Evolutionary conservation across 257 asterid species (phyloP), one percentile per base, ranked within the genome.

Genomic region (Hygrophila difformis): DNA sequence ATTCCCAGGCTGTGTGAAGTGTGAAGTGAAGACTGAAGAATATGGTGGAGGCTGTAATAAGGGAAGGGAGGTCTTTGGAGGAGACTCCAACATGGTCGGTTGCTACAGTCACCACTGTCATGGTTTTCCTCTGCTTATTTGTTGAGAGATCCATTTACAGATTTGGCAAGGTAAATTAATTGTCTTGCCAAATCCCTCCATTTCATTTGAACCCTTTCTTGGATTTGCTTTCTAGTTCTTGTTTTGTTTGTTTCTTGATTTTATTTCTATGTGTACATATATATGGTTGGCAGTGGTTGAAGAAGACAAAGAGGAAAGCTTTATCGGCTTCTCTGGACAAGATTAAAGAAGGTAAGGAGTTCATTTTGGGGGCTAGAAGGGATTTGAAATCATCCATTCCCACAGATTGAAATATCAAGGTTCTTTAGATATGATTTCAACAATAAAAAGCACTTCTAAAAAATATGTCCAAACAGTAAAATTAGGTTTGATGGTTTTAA

Each of bases 1-100:
- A n/a, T 26, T 26, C 31, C 8, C 31, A 26, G 8, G 4, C 37
- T 10, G 12, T 33, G 12, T 33, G 5, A 33, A 9, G 2, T 33
- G 12, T 38, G 31, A 28, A 3, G 11, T 21, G 53, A n/a, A n/a
- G n/a, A n/a, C n/a, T n/a, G n/a, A n/a, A n/a, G 48, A 79, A 5
- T 8, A 26, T 86, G 96, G 78, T 26, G 60, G 81, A 55, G 49
- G 39, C 57, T 49, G 14, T 69, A 1, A 11, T 63, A 9, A 78
- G 85, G 57, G 84, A 69, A 71, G 91, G 94, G 57, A 87, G 94
- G 68, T 83, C 93, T 46, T 69, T 87, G 60, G 87, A 74, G 70
- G 94, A 49, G 28, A 87, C 97, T 23, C 97, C 97, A 50, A 83
- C 97, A 23, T 87, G 97, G 94, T 74, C 94, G n/a, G 97, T 87